Base-by-base conservation (phyloP, 2,329 filamentous ascomycete species). In the Penicillium verrucosum region DNA sequence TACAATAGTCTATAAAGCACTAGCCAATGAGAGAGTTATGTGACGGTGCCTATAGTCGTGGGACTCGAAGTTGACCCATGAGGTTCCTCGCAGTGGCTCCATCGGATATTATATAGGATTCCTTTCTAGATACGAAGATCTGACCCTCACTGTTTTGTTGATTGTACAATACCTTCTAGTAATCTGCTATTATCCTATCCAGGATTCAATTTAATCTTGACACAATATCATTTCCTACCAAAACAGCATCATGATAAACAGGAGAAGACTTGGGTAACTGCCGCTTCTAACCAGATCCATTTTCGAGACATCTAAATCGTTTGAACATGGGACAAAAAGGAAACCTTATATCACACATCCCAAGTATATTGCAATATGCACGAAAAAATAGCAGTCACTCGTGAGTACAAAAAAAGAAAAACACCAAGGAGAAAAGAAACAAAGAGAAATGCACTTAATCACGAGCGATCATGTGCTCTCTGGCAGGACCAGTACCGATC, bases 381-480 rank as follows among this genome's bases (percentile, higher is more conserved):
- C 40, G 38, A 54, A 49, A 29, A 51, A 49, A 29, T 47, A 49
- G 42, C 30, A 51, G 34, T 43, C 44, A 49, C 29, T 54, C 36
- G 37, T 56, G 41, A 49, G 21, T 55, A 54, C 52, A 50, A 32
- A 42, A 34, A 44, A 49, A 51, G 43, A 46, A 49, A 51, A 48
- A 51, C 12, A 50, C 10, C 10, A 37, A 60, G 45, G 30, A 43
- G 30, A 25, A 49, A 45, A 21, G 56, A 37, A 55, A 49, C 14
- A 69, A 45, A 41, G 16, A 54, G 57, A 57, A 57, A 57, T 23
- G 4, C 37, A 44, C 44, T 55, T 65, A 68, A 47, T 65, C 63
- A 70, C 82, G 75, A 52, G 78, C 73, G 68, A 87, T 84, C 84
- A 87, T 86, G 69, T 84, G 80, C 61, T 85, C 83, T 60, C 84